These are phyloP conservation scores for Cylindrotheca fusiformis DNA, from an alignment of 108 stramenopile genomes.

Conservation along the genomic window DNA sequence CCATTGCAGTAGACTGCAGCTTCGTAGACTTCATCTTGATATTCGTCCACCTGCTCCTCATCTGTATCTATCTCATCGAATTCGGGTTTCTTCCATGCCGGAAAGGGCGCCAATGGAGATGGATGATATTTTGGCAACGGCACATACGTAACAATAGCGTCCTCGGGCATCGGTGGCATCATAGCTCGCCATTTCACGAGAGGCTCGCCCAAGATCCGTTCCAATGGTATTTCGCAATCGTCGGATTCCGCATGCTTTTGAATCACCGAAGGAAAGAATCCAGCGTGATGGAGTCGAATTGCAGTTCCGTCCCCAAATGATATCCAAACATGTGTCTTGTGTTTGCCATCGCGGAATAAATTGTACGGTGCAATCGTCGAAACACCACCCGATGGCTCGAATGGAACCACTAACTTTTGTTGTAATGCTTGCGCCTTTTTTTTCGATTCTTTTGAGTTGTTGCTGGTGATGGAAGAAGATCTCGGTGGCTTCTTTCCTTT, in stretches of 20 bases:
- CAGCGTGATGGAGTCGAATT: slow-evolving; percentile 66
- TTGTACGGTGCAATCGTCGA: slow-evolving; percentile 21
- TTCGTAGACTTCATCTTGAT: slow-evolving; percentile 31
- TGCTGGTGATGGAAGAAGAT: slow-evolving; percentile 1
- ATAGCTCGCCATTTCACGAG: slow-evolving; percentile 33
- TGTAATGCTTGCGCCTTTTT: neutral
- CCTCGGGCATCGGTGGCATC: slow-evolving; percentile 19
- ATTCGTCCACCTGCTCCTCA: slow-evolving; percentile 5
- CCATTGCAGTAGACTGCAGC: slow-evolving; percentile 32
- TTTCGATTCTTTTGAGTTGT: neutral
- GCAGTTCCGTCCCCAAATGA: slow-evolving; percentile 69
- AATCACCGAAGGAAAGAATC: slow-evolving; percentile 54
- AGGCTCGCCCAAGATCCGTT: slow-evolving; percentile 12
- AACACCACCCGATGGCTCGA: slow-evolving; percentile 42
- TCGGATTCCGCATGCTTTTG: slow-evolving; percentile 24
- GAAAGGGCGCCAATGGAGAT: slow-evolving; percentile 41
- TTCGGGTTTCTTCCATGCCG: slow-evolving; percentile 29
- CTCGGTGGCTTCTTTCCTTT: slow-evolving; percentile 12
- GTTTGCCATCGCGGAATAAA: slow-evolving; percentile 4
- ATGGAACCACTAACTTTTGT: slow-evolving; percentile 24
- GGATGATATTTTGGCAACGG: slow-evolving; percentile 48
- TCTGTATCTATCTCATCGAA: slow-evolving; percentile 5
- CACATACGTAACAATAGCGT: slow-evolving; percentile 17
- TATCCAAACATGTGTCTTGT: slow-evolving; percentile 54
- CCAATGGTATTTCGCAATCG: slow-evolving; percentile 20